Evolutionary conservation across 176 grass and related monocot species (phyloP).

Genomic region (Zoysia japonica): DNA sequence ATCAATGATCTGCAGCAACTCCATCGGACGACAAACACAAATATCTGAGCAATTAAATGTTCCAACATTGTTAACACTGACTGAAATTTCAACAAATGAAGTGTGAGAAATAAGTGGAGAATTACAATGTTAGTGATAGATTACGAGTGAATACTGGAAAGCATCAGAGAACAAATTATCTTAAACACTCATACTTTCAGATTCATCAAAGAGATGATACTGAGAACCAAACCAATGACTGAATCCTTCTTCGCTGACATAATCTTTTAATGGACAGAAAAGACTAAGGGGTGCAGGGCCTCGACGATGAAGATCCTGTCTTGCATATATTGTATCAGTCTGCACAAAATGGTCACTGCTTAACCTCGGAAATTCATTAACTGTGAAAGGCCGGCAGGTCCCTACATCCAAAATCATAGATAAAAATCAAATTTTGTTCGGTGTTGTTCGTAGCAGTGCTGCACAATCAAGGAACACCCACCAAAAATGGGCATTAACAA

Average conservation of each 20-base stretch:
- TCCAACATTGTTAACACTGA: not conserved
- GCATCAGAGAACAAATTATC: not conserved
- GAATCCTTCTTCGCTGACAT: not conserved
- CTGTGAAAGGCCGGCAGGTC: slow-evolving; percentile 1
- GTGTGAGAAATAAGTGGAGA: not conserved
- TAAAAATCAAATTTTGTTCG: not conserved
- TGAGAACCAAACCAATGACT: not conserved
- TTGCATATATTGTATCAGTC: not conserved
- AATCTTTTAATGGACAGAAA: slow-evolving; percentile 34
- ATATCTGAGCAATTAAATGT: slow-evolving; percentile 23
- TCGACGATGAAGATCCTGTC: not conserved
- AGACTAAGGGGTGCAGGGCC: slow-evolving; percentile 21
- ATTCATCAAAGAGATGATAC: slow-evolving; percentile 34
- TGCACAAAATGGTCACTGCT: slow-evolving; percentile 31
- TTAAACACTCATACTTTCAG: slow-evolving; percentile 24
- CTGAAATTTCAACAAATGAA: not conserved
- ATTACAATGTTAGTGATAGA: not conserved
- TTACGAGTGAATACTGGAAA: not conserved
- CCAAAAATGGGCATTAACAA: not conserved
- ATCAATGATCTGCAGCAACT: slow-evolving; percentile 30
- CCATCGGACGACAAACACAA: not conserved
- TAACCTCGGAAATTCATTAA: slow-evolving; percentile 32
- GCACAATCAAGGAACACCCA: not conserved
- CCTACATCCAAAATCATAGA: slow-evolving; percentile 31
- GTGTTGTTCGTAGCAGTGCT: not conserved